Conservation (phyloP, 768 basidiomycete genomes). For the Amanita phalloides region DNA sequence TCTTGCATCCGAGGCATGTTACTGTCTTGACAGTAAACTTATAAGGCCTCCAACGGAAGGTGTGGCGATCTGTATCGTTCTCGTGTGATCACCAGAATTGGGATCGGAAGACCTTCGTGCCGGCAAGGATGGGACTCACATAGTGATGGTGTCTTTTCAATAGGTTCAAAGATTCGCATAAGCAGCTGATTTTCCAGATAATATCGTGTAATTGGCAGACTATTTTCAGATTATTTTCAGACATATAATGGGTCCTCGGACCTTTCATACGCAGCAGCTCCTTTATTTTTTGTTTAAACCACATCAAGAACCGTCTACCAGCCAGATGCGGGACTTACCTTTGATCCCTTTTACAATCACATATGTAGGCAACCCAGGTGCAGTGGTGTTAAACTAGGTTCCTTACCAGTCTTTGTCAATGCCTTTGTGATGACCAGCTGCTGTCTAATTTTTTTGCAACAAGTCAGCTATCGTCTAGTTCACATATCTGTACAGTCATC, state of each 20-base stretch:
- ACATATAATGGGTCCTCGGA: constrained; percentile 98
- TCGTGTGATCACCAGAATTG: constrained; percentile 79
- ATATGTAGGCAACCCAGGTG: constrained; percentile 85
- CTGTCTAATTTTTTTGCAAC: constrained; percentile 92
- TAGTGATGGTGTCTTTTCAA: constrained; percentile 81
- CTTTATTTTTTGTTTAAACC: constrained; percentile 21
- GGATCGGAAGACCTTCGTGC: constrained; percentile 6
- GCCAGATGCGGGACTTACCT: not conserved
- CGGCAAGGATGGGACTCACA: constrained; percentile 36
- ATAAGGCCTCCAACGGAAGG: constrained; percentile 94
- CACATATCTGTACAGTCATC: constrained; percentile 51
- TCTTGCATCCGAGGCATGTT: constrained; percentile 94
- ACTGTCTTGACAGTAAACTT: constrained; percentile 95
- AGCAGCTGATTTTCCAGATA: constrained; percentile 98
- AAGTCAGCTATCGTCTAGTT: constrained; percentile 92
- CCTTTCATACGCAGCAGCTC: constrained; percentile 96
- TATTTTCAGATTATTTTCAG: constrained; percentile 62
- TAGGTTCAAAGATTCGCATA: constrained; percentile 96
- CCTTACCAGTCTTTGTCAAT: constrained; percentile 71
- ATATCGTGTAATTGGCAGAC: constrained; percentile 94
- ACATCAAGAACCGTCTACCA: not conserved
- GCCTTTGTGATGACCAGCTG: constrained; percentile 99
- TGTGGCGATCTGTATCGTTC: constrained; percentile 92
- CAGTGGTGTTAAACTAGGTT: constrained; percentile 32
- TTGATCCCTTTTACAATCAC: not conserved